A percentile compares a stretch with the other conserved stretches of the same genome.
phyloP scores from a whole-genome alignment of 2,329 filamentous ascomycete species.

The Paecilomyces sp. region DNA sequence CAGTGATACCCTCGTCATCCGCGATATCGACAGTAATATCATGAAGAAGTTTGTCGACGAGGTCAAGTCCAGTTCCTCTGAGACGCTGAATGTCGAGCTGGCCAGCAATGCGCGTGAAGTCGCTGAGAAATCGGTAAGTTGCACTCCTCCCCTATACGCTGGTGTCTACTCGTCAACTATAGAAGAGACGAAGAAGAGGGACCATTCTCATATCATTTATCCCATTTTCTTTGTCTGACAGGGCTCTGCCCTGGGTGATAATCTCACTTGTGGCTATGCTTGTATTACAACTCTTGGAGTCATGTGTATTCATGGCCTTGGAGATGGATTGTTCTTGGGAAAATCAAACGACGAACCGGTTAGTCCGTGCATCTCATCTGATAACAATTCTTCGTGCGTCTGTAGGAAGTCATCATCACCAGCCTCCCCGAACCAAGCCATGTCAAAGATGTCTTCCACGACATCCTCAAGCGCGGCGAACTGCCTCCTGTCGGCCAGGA shows the following conservation, averaged over 20 bases:
- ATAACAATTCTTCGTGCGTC: slow-evolving; percentile 1
- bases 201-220: neutral
- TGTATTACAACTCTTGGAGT: neutral
- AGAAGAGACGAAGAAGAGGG: neutral
- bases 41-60: slow-evolving; percentile 53
- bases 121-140: slow-evolving; percentile 59
- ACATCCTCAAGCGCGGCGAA: slow-evolving; percentile 57
- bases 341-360: neutral
- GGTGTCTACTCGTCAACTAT: neutral
- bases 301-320: neutral
- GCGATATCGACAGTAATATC: slow-evolving; percentile 57
- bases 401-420: slow-evolving; percentile 76
- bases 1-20: slow-evolving; percentile 56
- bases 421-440: slow-evolving; percentile 85
- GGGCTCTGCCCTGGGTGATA: neutral
- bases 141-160: neutral
- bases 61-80: slow-evolving; percentile 24
- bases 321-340: neutral
- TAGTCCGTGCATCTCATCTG: neutral
- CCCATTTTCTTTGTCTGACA: neutral
- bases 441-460: slow-evolving; percentile 72
- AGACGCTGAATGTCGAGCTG: slow-evolving; percentile 45
- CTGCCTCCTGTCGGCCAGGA: slow-evolving; percentile 48
- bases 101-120: slow-evolving; percentile 54
- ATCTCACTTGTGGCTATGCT: too few relatives aligned